Evolutionary conservation across 2,329 filamentous ascomycete genomes (phyloP).

Genomic region (Neofusicoccum sp.): DNA sequence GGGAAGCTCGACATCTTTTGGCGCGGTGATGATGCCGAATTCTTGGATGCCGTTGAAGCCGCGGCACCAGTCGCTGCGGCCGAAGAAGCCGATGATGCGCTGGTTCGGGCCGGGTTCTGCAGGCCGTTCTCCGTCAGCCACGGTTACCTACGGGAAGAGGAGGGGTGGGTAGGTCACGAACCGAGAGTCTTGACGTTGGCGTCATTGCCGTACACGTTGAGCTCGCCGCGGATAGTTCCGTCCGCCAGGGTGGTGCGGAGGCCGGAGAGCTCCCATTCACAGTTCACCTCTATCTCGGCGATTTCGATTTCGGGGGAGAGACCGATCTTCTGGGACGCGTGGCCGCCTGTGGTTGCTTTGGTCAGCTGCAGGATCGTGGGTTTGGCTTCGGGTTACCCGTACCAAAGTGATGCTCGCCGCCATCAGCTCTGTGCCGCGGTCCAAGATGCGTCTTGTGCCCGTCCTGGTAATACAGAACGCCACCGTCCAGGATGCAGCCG

Average conservation of each 20-base stretch:
- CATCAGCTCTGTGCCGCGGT: constrained; percentile 22
- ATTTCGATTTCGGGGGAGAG: constrained; percentile 29
- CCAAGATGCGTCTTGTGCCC: constrained; percentile 46
- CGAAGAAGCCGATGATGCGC: constrained; percentile 49
- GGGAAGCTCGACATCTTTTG: constrained; percentile 41
- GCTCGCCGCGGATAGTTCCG: constrained; percentile 30
- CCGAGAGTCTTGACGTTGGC: constrained; percentile 27
- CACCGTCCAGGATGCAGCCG: constrained; percentile 46
- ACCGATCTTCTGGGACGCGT: constrained; percentile 29
- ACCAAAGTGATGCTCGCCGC: constrained; percentile 21
- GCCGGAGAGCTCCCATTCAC: constrained; percentile 24
- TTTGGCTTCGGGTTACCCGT: not conserved
- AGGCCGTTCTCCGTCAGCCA: too few species aligned
- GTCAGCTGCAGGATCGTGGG: constrained; percentile 15
- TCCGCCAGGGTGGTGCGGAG: constrained; percentile 33
- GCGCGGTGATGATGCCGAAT: constrained; percentile 51
- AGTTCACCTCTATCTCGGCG: constrained; percentile 32
- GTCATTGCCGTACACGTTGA: constrained; percentile 24
- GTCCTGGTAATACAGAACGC: constrained; percentile 46
- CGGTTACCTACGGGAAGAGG: too few species aligned
- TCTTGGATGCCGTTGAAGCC: constrained; percentile 31
- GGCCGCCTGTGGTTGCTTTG: constrained; percentile 34
- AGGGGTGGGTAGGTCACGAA: too few species aligned
- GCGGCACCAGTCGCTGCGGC: constrained; percentile 31
- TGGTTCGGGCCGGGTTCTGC: constrained; percentile 36